phyloP scores from a whole-genome alignment of 352 stramenopile species.

The Phytophthora agathidicida region DNA sequence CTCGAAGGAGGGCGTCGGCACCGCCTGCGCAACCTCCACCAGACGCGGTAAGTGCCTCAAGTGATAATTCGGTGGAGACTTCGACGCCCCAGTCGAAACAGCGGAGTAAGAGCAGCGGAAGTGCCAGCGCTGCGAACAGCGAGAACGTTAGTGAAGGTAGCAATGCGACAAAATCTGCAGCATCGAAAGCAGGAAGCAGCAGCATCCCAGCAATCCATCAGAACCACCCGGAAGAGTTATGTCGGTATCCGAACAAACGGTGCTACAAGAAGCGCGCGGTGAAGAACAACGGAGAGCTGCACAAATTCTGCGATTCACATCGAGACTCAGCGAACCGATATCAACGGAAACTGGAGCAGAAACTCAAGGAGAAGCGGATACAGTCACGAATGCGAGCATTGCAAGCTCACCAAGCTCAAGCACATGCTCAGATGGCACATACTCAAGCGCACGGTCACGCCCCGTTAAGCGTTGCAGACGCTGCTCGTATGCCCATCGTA shows the following conservation, averaged over 20 bases:
- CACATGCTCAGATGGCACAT: conserved; percentile 23
- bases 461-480: neutral
- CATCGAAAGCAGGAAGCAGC: conserved; percentile 11
- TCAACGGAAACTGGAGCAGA: conserved; percentile 61
- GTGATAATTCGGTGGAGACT: neutral
- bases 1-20: conserved; percentile 20
- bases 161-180: conserved; percentile 15
- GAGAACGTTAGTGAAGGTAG: conserved; percentile 23
- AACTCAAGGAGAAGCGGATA: conserved; percentile 41
- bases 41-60: conserved; percentile 13
- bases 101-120: conserved; percentile 26
- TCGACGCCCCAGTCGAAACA: conserved; percentile 9
- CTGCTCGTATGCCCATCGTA: conserved; percentile 5
- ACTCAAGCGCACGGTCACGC: conserved; percentile 3
- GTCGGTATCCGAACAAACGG: conserved; percentile 70
- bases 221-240: conserved; percentile 40
- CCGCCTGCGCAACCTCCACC: conserved; percentile 7
- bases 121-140: conserved; percentile 25
- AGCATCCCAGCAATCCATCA: conserved; percentile 15
- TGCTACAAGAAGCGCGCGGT: conserved; percentile 63
- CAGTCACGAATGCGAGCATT: conserved; percentile 36
- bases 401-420: conserved; percentile 25
- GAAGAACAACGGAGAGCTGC: conserved; percentile 70
- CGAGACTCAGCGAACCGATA: conserved; percentile 65
- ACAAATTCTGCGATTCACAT: conserved; percentile 73